Conservation (phyloP, 805 yeast species). For the Naumovozyma castellii region DNA sequence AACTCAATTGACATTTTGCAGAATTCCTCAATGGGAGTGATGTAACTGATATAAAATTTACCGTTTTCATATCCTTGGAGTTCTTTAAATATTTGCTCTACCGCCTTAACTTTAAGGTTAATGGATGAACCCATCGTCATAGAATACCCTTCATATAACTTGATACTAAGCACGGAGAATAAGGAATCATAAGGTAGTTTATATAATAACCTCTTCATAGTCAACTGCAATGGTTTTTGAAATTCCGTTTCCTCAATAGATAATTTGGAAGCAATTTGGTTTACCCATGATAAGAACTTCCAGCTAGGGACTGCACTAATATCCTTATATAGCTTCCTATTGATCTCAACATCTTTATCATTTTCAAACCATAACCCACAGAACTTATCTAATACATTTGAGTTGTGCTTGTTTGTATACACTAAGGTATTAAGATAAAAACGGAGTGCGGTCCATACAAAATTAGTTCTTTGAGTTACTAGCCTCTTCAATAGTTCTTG, state of each 20-base stretch:
- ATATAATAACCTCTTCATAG: conserved; percentile 39
- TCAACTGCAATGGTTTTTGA: conserved; percentile 41
- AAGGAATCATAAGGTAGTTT: conserved; percentile 68
- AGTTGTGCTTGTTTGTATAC: conserved; percentile 35
- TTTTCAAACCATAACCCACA: conserved; percentile 78
- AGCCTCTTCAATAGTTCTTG: conserved; percentile 35
- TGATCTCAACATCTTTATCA: conserved; percentile 37
- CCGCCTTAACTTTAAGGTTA: conserved; percentile 42
- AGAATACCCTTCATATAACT: conserved; percentile 34
- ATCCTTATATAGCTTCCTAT: conserved; percentile 31
- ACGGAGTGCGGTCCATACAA: conserved; percentile 45
- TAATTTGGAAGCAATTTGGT: conserved; percentile 69
- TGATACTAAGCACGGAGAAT: conserved; percentile 51
- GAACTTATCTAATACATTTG: conserved; percentile 60
- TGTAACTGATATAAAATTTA: conserved; percentile 22
- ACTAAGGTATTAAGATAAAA: conserved; percentile 51
- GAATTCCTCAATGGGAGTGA: conserved; percentile 41
- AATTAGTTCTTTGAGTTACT: conserved; percentile 31
- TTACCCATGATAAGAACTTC: conserved; percentile 70
- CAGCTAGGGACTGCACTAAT: conserved; percentile 42
- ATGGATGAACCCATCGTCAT: conserved; percentile 31
- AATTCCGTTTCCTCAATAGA: conserved; percentile 41
- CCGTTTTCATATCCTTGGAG: conserved; percentile 26
- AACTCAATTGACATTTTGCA: conserved; percentile 43
- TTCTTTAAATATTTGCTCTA: conserved; percentile 38